phyloP scores from a whole-genome alignment of 305 asterid species.

The Caryopteris hybrid region DNA sequence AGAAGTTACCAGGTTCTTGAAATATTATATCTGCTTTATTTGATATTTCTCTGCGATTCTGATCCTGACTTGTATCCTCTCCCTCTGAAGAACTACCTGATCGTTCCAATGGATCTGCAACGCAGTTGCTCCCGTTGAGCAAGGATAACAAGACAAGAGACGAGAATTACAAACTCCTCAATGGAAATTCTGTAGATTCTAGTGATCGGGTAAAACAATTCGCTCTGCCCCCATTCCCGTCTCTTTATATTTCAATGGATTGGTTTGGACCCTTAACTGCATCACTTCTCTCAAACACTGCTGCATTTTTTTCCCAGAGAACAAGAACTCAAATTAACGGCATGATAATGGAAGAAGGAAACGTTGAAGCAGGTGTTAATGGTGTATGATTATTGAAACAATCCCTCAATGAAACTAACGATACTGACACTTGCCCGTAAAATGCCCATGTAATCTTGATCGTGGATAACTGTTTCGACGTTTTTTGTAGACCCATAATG shows the following conservation, averaged over 20 bases:
- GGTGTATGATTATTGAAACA: conserved; percentile 29
- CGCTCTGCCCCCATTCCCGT: neutral
- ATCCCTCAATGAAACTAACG: neutral
- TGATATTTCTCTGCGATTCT: neutral
- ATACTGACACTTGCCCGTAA: neutral
- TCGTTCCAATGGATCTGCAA: conserved; percentile 43
- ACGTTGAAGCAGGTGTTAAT: conserved; percentile 40
- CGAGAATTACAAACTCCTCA: conserved; percentile 59
- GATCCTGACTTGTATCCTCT: conserved; percentile 15
- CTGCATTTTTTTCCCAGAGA: conserved; percentile 38
- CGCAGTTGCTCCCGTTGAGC: conserved; percentile 56
- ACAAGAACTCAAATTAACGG: conserved; percentile 71
- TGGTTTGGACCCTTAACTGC: neutral
- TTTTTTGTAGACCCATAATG: conserved; percentile 11
- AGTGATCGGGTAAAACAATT: conserved; percentile 54
- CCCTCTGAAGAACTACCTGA: conserved; percentile 56
- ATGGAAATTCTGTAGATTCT: conserved; percentile 68
- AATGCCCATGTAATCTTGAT: conserved; percentile 27
- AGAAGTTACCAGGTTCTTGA: conserved; percentile 61
- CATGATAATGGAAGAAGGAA: conserved; percentile 60
- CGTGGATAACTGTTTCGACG: conserved; percentile 8
- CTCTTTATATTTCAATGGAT: neutral
- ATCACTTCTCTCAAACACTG: neutral
- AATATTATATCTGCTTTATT: neutral
- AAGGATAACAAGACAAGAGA: conserved; percentile 60